phyloP scores from a whole-genome alignment of 441 rosid genomes.

The Breynia disticha region DNA sequence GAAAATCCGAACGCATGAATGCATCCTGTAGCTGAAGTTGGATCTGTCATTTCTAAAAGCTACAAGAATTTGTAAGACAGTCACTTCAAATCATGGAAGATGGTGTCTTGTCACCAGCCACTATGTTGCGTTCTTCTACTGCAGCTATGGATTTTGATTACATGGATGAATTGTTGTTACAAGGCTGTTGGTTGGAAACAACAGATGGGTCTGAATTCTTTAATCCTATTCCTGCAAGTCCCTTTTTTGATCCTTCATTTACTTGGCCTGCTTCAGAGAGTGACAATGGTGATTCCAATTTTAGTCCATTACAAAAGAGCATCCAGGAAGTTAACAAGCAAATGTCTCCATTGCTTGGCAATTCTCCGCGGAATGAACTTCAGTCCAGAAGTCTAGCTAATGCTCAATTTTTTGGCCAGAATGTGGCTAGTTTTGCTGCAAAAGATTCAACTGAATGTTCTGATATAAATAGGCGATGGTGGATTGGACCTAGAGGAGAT shows the following conservation, averaged over 20 bases:
- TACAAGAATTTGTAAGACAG: constrained; percentile 7
- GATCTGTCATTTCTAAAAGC: constrained; percentile 5
- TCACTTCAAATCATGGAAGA: constrained; percentile 15
- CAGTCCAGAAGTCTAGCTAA: constrained; percentile 13
- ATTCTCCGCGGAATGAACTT: constrained; percentile 15
- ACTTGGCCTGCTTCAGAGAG: constrained; percentile 34
- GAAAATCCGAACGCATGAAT: not conserved
- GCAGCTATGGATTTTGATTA: constrained; percentile 55
- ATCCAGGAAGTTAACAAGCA: constrained; percentile 31
- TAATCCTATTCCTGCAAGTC: constrained; percentile 30
- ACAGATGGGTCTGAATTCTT: constrained; percentile 71
- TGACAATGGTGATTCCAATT: constrained; percentile 16
- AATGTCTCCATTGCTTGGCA: constrained; percentile 13
- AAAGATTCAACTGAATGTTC: constrained; percentile 28
- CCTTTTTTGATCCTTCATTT: constrained; percentile 36
- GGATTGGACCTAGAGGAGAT: constrained; percentile 58
- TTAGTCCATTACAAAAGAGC: constrained; percentile 19
- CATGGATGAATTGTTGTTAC: constrained; percentile 67
- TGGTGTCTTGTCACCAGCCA: constrained; percentile 28
- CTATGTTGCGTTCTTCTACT: constrained; percentile 18
- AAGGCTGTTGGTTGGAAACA: constrained; percentile 89
- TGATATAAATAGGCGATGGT: constrained; percentile 46
- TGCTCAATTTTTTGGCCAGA: constrained; percentile 16
- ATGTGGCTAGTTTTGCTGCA: constrained; percentile 3
- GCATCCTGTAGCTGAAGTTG: constrained; percentile 1